Conservation (phyloP, 163 green algal genomes). For the Prototheca stagnorum region DNA sequence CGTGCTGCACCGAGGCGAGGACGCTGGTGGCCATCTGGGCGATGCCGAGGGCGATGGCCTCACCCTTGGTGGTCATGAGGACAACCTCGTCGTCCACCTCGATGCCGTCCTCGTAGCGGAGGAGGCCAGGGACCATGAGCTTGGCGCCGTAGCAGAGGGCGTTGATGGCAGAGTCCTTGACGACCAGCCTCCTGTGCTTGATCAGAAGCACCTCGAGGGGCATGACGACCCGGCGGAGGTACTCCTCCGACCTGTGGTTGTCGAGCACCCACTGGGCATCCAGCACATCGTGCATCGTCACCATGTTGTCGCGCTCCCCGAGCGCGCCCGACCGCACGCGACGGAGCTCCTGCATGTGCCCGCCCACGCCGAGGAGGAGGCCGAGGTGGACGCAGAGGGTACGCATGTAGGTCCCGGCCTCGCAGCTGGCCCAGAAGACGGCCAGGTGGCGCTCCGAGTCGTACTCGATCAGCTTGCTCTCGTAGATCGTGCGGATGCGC, state of each 20-base stretch:
- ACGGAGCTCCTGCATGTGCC: conserved; percentile 94
- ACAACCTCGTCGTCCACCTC: conserved; percentile 76
- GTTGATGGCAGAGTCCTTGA: conserved; percentile 96
- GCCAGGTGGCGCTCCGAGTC: conserved; percentile 87
- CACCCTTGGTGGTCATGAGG: conserved; percentile 98
- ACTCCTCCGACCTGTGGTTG: conserved; percentile 74
- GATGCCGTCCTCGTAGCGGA: conserved; percentile 73
- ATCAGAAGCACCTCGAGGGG: conserved; percentile 85
- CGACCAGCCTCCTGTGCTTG: conserved; percentile 87
- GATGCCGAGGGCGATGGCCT: conserved; percentile 87
- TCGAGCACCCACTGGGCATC: conserved; percentile 84
- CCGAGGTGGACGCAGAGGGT: conserved; percentile 97
- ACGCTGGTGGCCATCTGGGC: conserved; percentile 93
- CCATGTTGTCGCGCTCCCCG: conserved; percentile 89
- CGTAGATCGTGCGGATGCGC: conserved; percentile 92
- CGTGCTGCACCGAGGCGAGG: conserved; percentile 94
- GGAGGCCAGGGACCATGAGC: conserved; percentile 91
- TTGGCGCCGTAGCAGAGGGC: conserved; percentile 98
- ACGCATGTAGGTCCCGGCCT: conserved; percentile 93
- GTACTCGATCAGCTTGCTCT: conserved; percentile 87
- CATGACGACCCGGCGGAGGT: conserved; percentile 81
- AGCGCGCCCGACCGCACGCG: conserved; percentile 83
- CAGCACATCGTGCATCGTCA: conserved; percentile 98
- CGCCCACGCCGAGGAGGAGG: conserved; percentile 85
- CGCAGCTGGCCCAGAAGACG: conserved; percentile 92